These are phyloP conservation scores for Phalaenopsis hybrid DNA, from an alignment of 116 monocot species.

Conservation along the genomic window DNA sequence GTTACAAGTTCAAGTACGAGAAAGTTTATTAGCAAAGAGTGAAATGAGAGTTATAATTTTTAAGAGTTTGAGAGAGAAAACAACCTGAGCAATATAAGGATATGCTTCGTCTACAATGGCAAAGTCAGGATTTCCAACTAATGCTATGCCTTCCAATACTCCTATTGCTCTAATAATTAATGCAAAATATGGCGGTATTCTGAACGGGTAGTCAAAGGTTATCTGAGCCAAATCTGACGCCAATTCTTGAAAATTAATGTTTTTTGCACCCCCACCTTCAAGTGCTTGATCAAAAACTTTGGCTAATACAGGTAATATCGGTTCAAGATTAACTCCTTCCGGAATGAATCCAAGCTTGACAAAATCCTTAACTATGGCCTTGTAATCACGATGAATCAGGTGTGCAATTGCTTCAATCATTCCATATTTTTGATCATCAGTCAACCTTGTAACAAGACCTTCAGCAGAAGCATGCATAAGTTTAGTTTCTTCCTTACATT, in stretches of 20 bases:
- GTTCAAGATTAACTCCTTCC: slow-evolving; percentile 90
- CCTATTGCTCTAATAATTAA: slow-evolving; percentile 98
- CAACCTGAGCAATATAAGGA: slow-evolving; percentile 97
- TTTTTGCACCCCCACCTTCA: slow-evolving; percentile 98
- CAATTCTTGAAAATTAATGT: slow-evolving; percentile 95
- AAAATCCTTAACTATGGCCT: slow-evolving; percentile 92
- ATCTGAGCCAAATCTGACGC: slow-evolving; percentile 96
- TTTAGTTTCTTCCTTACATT: slow-evolving; percentile 5
- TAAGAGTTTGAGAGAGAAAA: slow-evolving; percentile 7
- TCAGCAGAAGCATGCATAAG: slow-evolving; percentile 7
- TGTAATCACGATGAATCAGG: slow-evolving; percentile 96
- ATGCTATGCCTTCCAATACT: slow-evolving; percentile 94
- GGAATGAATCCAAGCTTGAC: slow-evolving; percentile 98
- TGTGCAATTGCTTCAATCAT: slow-evolving; percentile 98
- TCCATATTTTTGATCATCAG: slow-evolving; percentile 97
- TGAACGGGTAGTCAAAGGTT: slow-evolving; percentile 96
- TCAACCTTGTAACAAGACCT: slow-evolving; percentile 92
- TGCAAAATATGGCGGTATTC: slow-evolving; percentile 99
- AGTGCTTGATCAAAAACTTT: slow-evolving; percentile 99
- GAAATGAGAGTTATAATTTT: background rate
- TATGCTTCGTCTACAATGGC: slow-evolving; percentile 99
- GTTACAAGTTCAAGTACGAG: background rate
- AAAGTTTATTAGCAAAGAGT: background rate
- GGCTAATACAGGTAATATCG: slow-evolving; percentile 86
- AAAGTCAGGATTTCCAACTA: slow-evolving; percentile 94